phyloP scores from a whole-genome alignment of 75 land plant species.

The Cupressus sempervirens region DNA sequence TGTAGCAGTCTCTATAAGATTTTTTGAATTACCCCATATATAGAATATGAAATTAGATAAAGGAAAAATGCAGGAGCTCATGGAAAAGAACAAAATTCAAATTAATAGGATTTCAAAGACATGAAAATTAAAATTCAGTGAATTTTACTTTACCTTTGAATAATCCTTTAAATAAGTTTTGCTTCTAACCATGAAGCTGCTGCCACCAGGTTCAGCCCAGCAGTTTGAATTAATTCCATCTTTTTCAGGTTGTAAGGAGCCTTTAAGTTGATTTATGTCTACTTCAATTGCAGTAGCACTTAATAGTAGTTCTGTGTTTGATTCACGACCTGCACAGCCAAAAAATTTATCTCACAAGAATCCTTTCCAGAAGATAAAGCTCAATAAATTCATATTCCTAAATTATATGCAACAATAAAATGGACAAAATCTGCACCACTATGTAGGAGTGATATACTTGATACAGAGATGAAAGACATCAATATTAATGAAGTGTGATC shows the following conservation, averaged over 20 bases:
- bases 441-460: not conserved
- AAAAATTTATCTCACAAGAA: constrained; percentile 11
- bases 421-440: not conserved
- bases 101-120: not conserved
- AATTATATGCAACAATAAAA: not conserved
- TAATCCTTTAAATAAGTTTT: constrained; percentile 73
- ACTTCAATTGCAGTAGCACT: constrained; percentile 29
- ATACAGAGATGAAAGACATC: no score
- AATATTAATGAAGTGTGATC: no score
- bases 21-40: not conserved
- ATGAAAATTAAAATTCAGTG: not conserved
- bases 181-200: constrained; percentile 86
- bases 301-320: constrained; percentile 34
- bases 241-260: constrained; percentile 45
- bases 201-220: constrained; percentile 78
- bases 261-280: constrained; percentile 47
- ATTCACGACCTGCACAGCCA: constrained; percentile 18
- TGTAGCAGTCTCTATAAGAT: not conserved
- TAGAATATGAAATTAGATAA: not conserved
- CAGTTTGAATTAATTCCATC: constrained; percentile 54
- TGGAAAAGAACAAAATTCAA: not conserved
- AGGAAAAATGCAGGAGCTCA: not conserved
- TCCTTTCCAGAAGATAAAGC: constrained; percentile 12
- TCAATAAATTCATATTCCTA: not conserved
- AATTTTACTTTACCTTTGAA: constrained; percentile 46